Conservation (phyloP, 345 rosid genomes). For the Euphorbia tirucalli region DNA sequence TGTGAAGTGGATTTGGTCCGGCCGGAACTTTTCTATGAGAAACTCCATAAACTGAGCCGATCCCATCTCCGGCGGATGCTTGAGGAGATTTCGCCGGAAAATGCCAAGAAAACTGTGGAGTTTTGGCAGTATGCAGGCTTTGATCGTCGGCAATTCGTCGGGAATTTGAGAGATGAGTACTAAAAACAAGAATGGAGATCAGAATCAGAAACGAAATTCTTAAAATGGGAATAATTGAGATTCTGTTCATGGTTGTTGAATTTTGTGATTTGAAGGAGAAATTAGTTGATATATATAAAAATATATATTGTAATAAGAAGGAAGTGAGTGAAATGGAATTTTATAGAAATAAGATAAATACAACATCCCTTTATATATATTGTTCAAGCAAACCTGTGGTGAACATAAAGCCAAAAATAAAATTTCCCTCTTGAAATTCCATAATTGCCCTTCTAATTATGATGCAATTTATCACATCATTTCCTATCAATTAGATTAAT, state of each 20-base stretch:
- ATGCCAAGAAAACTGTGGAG: constrained; percentile 21
- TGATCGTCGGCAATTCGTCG: background rate
- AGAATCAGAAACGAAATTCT: background rate
- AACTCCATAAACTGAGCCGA: constrained; percentile 32
- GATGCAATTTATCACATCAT: background rate
- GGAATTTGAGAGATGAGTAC: background rate
- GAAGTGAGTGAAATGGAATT: background rate
- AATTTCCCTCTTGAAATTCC: background rate
- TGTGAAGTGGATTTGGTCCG: constrained; percentile 66
- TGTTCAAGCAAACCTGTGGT: background rate
- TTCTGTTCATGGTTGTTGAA: background rate
- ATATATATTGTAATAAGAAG: too few species aligned
- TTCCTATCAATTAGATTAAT: background rate
- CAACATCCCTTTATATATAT: too few species aligned
- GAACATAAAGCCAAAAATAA: background rate
- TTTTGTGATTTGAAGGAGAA: background rate
- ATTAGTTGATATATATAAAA: background rate
- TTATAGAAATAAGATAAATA: background rate
- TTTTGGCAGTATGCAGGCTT: background rate
- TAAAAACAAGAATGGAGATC: background rate
- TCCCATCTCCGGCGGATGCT: constrained; percentile 18
- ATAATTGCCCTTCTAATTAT: background rate
- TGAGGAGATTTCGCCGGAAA: constrained; percentile 27
- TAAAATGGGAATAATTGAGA: background rate
- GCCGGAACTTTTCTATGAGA: constrained; percentile 46